Evolutionary conservation across 768 basidiomycete species (phyloP).

Genomic region (Pleurotus tuoliensis): DNA sequence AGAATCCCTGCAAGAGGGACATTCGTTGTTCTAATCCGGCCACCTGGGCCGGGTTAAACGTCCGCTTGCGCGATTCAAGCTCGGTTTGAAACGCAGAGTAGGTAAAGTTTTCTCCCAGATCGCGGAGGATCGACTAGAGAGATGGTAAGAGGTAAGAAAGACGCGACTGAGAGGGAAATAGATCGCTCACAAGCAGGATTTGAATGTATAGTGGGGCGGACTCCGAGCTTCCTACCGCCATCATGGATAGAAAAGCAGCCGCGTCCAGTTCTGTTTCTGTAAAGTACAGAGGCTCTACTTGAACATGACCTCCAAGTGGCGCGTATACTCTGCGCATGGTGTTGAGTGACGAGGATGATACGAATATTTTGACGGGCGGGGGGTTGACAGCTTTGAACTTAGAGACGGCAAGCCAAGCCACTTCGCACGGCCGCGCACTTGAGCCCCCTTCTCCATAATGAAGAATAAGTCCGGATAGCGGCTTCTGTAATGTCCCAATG

Average conservation of each 20-base stretch:
- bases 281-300: conserved; percentile 52
- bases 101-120: conserved; percentile 56
- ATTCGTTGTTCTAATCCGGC: conserved; percentile 60
- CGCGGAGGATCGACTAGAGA: conserved; percentile 52
- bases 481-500: conserved; percentile 48
- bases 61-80: conserved; percentile 41
- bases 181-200: conserved; percentile 27
- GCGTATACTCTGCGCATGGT: conserved; percentile 58
- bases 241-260: conserved; percentile 67
- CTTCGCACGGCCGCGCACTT: conserved; percentile 56
- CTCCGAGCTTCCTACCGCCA: conserved; percentile 63
- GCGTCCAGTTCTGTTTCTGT: conserved; percentile 62
- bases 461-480: conserved; percentile 61
- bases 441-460: conserved; percentile 69
- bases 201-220: conserved; percentile 69
- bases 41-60: conserved; percentile 55
- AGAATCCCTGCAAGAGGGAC: conserved; percentile 55
- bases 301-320: conserved; percentile 44
- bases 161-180: too few species aligned
- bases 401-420: conserved; percentile 52
- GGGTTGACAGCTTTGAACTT: conserved; percentile 23
- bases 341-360: conserved; percentile 56
- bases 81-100: conserved; percentile 45
- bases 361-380: conserved; percentile 45
- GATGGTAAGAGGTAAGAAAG: not conserved